A percentile compares a stretch with the other conserved stretches of the same genome.
Conservation (phyloP, 805 yeast genomes). For the Kuraishia floccosa region DNA sequence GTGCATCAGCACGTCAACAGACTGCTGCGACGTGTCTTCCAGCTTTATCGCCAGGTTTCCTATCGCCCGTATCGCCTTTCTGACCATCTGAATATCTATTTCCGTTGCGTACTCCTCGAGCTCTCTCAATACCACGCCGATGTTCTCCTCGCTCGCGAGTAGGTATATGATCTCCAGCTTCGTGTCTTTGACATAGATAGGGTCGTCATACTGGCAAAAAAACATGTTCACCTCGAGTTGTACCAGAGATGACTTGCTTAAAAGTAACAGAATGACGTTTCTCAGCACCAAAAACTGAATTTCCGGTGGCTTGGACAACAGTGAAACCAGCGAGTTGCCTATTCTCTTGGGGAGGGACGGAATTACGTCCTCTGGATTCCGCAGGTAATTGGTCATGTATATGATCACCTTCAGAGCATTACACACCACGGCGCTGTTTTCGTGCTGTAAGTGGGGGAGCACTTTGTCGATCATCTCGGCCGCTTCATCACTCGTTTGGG, state of each 20-base stretch:
- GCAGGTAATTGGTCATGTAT: constrained; percentile 64
- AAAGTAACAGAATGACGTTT: constrained; percentile 64
- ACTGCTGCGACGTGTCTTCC: constrained; percentile 44
- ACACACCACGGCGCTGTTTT: constrained; percentile 70
- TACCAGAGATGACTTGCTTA: constrained; percentile 51
- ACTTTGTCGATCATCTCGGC: constrained; percentile 49
- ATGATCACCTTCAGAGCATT: constrained; percentile 65
- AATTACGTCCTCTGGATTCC: constrained; percentile 39
- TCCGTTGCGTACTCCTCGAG: constrained; percentile 81
- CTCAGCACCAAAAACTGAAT: constrained; percentile 74
- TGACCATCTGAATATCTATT: constrained; percentile 74
- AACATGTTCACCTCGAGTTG: constrained; percentile 66
- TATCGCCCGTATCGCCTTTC: constrained; percentile 81
- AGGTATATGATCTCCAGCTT: constrained; percentile 80
- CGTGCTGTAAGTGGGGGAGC: constrained; percentile 67
- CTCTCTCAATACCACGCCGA: constrained; percentile 56
- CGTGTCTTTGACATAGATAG: constrained; percentile 80
- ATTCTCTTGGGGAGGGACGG: constrained; percentile 45
- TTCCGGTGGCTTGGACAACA: constrained; percentile 71
- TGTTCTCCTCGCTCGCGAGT: constrained; percentile 56
- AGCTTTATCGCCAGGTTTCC: constrained; percentile 82
- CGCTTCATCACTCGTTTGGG: constrained; percentile 60
- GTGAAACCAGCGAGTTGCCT: constrained; percentile 56
- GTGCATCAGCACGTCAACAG: constrained; percentile 51
- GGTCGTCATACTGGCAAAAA: constrained; percentile 77